A percentile compares a stretch with the other conserved stretches of the same genome.
These are phyloP conservation scores for Calcarisporium arbuscula DNA, from an alignment of 2,329 filamentous ascomycete genomes.

Conservation along the genomic window DNA sequence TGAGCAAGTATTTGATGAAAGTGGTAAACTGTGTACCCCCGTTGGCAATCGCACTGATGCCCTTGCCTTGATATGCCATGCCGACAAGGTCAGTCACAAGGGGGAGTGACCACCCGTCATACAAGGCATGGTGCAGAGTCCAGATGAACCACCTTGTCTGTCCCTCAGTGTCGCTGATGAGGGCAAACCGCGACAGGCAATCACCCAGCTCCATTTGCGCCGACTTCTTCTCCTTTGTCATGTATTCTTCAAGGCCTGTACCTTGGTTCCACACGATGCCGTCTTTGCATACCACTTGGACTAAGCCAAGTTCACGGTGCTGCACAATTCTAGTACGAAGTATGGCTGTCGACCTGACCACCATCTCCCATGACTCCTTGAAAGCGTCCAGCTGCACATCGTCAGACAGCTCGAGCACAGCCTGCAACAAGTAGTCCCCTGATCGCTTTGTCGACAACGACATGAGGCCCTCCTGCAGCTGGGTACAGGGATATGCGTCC, in stretches of 20 bases:
- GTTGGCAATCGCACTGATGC: too few relatives aligned
- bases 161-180: slow-evolving; percentile 23
- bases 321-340: slow-evolving; percentile 12
- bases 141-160: slow-evolving; percentile 33
- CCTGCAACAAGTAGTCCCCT: slow-evolving; percentile 4
- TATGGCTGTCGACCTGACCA: background rate
- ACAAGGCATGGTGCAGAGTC: slow-evolving; percentile 41
- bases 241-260: slow-evolving; percentile 25
- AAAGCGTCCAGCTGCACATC: slow-evolving; percentile 1
- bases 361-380: slow-evolving; percentile 7
- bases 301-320: background rate
- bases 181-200: slow-evolving; percentile 33
- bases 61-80: background rate
- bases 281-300: slow-evolving; percentile 1
- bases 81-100: slow-evolving; percentile 30
- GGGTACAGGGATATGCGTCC: slow-evolving; percentile 10
- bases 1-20: slow-evolving; percentile 1
- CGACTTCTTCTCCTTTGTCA: slow-evolving; percentile 27
- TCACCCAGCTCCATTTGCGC: slow-evolving; percentile 30
- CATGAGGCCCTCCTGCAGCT: slow-evolving; percentile 10
- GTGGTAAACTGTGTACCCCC: background rate
- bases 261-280: slow-evolving; percentile 21
- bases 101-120: slow-evolving; percentile 40
- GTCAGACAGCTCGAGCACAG: background rate
- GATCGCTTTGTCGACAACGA: slow-evolving; percentile 4